phyloP scores from a whole-genome alignment of 139 green algal species.

The Diplosphaera chodatii region DNA sequence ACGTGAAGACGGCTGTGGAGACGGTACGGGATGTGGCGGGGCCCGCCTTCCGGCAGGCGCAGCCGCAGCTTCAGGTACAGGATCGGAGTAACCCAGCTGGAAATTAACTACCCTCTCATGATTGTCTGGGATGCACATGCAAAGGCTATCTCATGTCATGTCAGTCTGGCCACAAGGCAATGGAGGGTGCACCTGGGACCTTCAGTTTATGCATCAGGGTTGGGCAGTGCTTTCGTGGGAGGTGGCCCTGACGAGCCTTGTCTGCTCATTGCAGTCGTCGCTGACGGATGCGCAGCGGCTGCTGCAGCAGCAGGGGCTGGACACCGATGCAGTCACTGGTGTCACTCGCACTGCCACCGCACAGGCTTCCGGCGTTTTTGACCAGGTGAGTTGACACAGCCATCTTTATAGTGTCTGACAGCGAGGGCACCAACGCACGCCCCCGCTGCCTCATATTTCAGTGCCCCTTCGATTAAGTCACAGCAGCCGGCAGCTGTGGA shows the following conservation, averaged over 20 bases:
- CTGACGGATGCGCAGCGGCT: conserved; percentile 23
- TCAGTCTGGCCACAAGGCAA: too few relatives aligned
- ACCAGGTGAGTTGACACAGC: not conserved
- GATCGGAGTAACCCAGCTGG: not conserved
- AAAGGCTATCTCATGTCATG: too few relatives aligned
- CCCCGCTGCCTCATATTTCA: too few relatives aligned
- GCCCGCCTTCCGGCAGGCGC: conserved; percentile 42
- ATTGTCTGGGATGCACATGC: too few relatives aligned
- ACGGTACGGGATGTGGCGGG: conserved; percentile 28
- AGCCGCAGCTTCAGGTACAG: conserved; percentile 36
- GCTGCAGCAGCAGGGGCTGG: conserved; percentile 29
- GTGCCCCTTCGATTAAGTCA: too few relatives aligned
- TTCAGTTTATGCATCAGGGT: too few relatives aligned
- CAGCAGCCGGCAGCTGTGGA: too few relatives aligned
- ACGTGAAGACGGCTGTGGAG: conserved; percentile 31
- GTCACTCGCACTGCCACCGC: not conserved
- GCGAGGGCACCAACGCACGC: too few relatives aligned
- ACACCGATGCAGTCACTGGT: not conserved
- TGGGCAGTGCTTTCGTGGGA: too few relatives aligned
- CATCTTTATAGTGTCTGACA: too few relatives aligned
- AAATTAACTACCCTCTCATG: too few relatives aligned
- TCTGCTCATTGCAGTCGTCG: conserved; percentile 5
- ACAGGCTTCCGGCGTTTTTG: not conserved
- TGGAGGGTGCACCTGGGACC: not conserved
- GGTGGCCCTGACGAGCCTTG: not conserved